phyloP scores from a whole-genome alignment of 768 basidiomycete genomes.

The Lactarius sanguifluus region DNA sequence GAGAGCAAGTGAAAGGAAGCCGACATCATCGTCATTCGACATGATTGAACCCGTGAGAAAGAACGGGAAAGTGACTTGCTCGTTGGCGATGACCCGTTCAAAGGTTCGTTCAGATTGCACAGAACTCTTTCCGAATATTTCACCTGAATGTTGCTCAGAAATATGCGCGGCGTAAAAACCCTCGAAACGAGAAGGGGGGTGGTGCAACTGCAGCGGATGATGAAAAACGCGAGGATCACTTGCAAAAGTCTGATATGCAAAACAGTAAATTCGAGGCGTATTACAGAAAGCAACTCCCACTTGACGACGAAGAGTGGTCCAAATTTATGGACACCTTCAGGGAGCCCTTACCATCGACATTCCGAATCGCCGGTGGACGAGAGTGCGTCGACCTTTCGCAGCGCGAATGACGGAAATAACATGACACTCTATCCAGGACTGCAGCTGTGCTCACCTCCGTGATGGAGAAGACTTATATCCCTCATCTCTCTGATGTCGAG shows the following conservation, averaged over 20 bases:
- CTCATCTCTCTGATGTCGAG: conserved; percentile 63
- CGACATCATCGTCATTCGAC: conserved; percentile 2
- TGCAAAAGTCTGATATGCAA: conserved; percentile 63
- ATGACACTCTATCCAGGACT: conserved; percentile 42
- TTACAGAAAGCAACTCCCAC: conserved; percentile 73
- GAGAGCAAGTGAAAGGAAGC: conserved; percentile 1
- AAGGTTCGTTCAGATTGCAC: conserved; percentile 13
- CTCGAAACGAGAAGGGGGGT: not conserved
- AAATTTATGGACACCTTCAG: conserved; percentile 62
- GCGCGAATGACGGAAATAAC: conserved; percentile 28
- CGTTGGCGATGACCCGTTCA: conserved; percentile 16
- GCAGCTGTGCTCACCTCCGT: conserved; percentile 75
- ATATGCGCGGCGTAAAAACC: not conserved
- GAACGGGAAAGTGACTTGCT: not conserved
- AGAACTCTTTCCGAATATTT: not conserved
- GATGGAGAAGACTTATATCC: conserved; percentile 78
- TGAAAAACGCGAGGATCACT: conserved; percentile 48
- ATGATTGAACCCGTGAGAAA: conserved; percentile 15
- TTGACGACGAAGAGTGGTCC: conserved; percentile 77
- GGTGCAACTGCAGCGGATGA: conserved; percentile 25
- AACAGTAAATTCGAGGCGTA: conserved; percentile 68
- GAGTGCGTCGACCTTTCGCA: conserved; percentile 50
- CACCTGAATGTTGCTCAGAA: not conserved
- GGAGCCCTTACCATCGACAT: conserved; percentile 85
- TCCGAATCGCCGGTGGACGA: conserved; percentile 86